These are phyloP conservation scores for Alternaria gansuensis DNA, from an alignment of 2,329 filamentous ascomycete species.

Conservation along the genomic window DNA sequence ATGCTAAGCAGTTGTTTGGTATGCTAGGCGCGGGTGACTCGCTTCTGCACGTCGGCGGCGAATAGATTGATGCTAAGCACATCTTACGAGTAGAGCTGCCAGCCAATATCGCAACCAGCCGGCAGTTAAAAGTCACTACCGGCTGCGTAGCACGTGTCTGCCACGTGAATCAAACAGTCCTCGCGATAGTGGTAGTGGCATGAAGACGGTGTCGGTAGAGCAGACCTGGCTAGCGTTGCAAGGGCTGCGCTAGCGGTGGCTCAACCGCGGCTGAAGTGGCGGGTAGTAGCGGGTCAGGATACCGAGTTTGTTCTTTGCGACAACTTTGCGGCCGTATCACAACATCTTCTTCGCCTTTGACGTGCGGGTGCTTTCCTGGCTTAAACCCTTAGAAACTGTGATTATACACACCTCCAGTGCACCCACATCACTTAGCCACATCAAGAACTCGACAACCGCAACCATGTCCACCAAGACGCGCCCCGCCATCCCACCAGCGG, in stretches of 20 bases:
- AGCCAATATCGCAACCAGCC: neutral
- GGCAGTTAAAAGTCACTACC: conserved; percentile 12
- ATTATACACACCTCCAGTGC: neutral
- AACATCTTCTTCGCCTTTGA: conserved; percentile 6
- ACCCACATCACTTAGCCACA: neutral
- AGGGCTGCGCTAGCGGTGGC: conserved; percentile 24
- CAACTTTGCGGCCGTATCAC: conserved; percentile 11
- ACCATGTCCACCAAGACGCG: conserved; percentile 60
- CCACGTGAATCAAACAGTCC: neutral
- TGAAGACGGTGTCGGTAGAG: neutral
- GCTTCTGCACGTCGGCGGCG: neutral
- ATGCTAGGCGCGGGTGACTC: neutral
- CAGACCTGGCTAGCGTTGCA: conserved; percentile 8
- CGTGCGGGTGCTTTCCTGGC: conserved; percentile 15
- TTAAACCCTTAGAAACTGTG: neutral
- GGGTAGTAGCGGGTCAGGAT: conserved; percentile 30
- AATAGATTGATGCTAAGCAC: conserved; percentile 6
- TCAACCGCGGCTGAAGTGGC: conserved; percentile 17
- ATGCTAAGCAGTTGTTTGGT: neutral
- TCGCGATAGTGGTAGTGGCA: neutral
- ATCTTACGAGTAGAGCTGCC: neutral
- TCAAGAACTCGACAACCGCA: conserved; percentile 13
- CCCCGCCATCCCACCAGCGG: conserved; percentile 63
- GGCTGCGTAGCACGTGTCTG: conserved; percentile 8
- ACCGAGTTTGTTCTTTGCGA: conserved; percentile 26